A percentile compares a stretch with the other conserved stretches of the same genome.
Evolutionary conservation across 805 yeast genomes (phyloP).

Genomic region (Sugiyamaella mastotermitis): DNA sequence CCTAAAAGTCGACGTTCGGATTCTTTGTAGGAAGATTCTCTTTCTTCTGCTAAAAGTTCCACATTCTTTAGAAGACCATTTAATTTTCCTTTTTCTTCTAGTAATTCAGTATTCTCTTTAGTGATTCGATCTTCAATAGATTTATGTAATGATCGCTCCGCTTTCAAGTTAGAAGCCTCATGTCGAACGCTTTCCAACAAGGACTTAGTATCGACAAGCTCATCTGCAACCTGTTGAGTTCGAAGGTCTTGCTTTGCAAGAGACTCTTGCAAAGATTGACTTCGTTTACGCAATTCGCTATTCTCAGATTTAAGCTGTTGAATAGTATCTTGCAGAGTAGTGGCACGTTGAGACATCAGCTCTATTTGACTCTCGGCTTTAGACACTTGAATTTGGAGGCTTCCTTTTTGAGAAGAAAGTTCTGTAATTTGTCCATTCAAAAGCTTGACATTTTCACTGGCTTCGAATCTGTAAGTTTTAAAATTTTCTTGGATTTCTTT

Average conservation of each 20-base stretch:
- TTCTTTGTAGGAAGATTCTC: conserved; percentile 47
- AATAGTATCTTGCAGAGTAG: conserved; percentile 36
- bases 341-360: conserved; percentile 47
- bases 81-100: conserved; percentile 53
- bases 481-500: conserved; percentile 29
- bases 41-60: conserved; percentile 56
- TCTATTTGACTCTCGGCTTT: conserved; percentile 49
- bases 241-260: conserved; percentile 43
- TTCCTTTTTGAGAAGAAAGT: conserved; percentile 39
- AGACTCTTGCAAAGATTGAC: conserved; percentile 37
- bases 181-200: conserved; percentile 38
- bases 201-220: conserved; percentile 49
- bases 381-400: conserved; percentile 44
- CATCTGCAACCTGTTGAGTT: conserved; percentile 45
- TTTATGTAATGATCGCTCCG: conserved; percentile 50
- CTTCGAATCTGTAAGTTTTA: conserved; percentile 37
- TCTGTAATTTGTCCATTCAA: conserved; percentile 42
- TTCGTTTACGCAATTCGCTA: conserved; percentile 37
- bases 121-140: conserved; percentile 45
- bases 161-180: conserved; percentile 42
- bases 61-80: conserved; percentile 52
- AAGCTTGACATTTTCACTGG: conserved; percentile 39
- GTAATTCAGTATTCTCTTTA: conserved; percentile 46
- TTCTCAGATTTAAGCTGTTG: conserved; percentile 41
- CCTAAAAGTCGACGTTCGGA: conserved; percentile 43